Evolutionary conservation across 805 yeast genomes (phyloP).

Genomic region (Monosporozyma yasuniensis): DNA sequence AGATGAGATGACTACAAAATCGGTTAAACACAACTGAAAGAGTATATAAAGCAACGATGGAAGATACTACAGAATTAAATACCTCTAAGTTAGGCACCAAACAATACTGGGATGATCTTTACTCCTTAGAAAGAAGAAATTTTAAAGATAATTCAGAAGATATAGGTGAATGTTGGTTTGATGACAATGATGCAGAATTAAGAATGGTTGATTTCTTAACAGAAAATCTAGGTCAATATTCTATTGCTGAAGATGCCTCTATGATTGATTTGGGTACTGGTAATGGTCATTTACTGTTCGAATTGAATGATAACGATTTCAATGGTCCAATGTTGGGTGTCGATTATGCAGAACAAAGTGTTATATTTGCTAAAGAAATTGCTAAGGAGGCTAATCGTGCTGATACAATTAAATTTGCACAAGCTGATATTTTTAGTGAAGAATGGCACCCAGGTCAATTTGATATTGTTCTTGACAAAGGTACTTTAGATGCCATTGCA

Average conservation of each 20-base stretch:
- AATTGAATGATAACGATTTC: constrained; percentile 55
- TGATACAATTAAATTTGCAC: constrained; percentile 41
- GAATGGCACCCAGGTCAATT: constrained; percentile 37
- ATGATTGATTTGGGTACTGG: constrained; percentile 91
- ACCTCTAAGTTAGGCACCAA: constrained; percentile 81
- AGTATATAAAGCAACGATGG: constrained; percentile 14
- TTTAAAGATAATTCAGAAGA: constrained; percentile 69
- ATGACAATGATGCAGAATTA: constrained; percentile 86
- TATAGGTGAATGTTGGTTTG: constrained; percentile 95
- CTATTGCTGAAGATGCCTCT: constrained; percentile 28
- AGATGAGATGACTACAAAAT: neutral
- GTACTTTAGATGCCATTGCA: constrained; percentile 95
- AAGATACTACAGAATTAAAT: constrained; percentile 44
- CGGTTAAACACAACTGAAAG: neutral
- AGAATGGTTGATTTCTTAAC: constrained; percentile 68
- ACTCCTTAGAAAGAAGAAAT: constrained; percentile 61
- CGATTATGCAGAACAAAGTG: constrained; percentile 80
- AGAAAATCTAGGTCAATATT: constrained; percentile 36
- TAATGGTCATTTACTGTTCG: constrained; percentile 81
- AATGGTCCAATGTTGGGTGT: constrained; percentile 58
- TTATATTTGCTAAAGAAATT: constrained; percentile 60
- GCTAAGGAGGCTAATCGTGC: constrained; percentile 35
- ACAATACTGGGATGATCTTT: constrained; percentile 87
- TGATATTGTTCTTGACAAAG: constrained; percentile 83
- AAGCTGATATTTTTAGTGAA: constrained; percentile 56